Conservation (phyloP, 2,329 filamentous ascomycete genomes). For the Polychaeton citri region DNA sequence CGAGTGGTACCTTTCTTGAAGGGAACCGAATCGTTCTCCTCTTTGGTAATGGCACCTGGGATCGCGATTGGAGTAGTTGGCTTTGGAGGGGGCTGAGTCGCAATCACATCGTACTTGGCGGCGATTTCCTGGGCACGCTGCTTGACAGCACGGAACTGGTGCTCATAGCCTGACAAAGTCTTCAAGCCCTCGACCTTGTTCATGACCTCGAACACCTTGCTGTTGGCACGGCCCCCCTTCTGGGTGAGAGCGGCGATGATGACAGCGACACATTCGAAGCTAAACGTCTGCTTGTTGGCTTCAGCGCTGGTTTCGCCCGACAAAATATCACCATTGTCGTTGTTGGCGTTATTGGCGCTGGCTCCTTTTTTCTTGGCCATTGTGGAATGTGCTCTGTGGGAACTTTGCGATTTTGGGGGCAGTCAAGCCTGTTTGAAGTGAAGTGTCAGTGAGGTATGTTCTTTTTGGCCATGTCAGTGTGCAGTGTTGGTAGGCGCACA, state of each 20-base stretch:
- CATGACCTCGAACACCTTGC: conserved; percentile 18
- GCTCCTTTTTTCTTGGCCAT: no score
- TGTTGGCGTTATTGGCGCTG: no score
- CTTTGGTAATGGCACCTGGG: background rate
- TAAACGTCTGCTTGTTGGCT: no score
- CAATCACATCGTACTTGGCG: conserved; percentile 2
- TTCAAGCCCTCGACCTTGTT: conserved; percentile 10
- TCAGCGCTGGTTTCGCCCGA: no score
- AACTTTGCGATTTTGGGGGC: no score
- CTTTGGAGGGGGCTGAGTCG: background rate
- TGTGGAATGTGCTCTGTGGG: no score
- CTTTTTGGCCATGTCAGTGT: no score
- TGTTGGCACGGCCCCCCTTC: conserved; percentile 8
- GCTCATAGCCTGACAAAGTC: conserved; percentile 10
- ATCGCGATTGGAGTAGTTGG: background rate
- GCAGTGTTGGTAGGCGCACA: no score
- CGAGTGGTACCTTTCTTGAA: background rate
- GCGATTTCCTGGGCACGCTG: conserved; percentile 13
- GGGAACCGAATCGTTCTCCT: background rate
- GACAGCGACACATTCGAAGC: conserved; percentile 12
- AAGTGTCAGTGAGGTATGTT: no score
- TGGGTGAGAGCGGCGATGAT: conserved; percentile 7
- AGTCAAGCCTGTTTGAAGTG: no score
- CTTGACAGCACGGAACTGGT: conserved; percentile 18
- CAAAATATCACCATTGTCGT: no score